Evolutionary conservation across 1,284 basidiomycete species (phyloP).

Genomic region (Malassezia arunalokei): DNA sequence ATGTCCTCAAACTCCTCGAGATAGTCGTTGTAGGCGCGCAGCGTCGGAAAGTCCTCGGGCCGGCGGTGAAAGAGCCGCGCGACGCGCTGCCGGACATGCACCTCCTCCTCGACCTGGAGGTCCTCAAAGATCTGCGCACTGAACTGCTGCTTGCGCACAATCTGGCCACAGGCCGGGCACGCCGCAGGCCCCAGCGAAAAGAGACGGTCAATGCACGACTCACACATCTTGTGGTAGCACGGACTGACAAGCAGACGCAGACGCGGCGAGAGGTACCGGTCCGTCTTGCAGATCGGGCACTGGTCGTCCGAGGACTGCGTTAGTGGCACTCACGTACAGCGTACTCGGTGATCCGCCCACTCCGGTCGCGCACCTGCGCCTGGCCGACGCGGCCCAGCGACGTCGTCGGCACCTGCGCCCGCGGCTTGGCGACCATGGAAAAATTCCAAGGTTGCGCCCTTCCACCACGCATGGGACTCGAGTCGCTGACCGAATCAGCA

Average conservation of each 20-base stretch:
- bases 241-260: slow-evolving; percentile 77
- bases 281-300: slow-evolving; percentile 94
- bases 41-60: slow-evolving; percentile 71
- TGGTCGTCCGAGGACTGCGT: slow-evolving; percentile 54
- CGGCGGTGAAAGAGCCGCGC: slow-evolving; percentile 76
- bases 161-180: slow-evolving; percentile 81
- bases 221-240: slow-evolving; percentile 93
- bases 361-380: slow-evolving; percentile 25
- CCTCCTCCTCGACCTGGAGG: slow-evolving; percentile 88
- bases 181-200: slow-evolving; percentile 92
- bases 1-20: slow-evolving; percentile 92
- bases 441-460: not conserved
- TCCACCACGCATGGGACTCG: not conserved
- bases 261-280: slow-evolving; percentile 87
- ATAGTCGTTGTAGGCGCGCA: slow-evolving; percentile 85
- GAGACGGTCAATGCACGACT: slow-evolving; percentile 74
- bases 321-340: slow-evolving; percentile 11
- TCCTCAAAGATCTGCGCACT: slow-evolving; percentile 95
- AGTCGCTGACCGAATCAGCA: slow-evolving; percentile 19
- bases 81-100: slow-evolving; percentile 71
- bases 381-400: slow-evolving; percentile 3
- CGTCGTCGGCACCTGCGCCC: not conserved
- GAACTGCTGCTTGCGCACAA: slow-evolving; percentile 85
- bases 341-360: slow-evolving; percentile 31
- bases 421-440: slow-evolving; percentile 3